A percentile compares a stretch with the other conserved stretches of the same genome.
Conservation (phyloP, 768 basidiomycete genomes). For the Coprinellus aureogranulatus region DNA sequence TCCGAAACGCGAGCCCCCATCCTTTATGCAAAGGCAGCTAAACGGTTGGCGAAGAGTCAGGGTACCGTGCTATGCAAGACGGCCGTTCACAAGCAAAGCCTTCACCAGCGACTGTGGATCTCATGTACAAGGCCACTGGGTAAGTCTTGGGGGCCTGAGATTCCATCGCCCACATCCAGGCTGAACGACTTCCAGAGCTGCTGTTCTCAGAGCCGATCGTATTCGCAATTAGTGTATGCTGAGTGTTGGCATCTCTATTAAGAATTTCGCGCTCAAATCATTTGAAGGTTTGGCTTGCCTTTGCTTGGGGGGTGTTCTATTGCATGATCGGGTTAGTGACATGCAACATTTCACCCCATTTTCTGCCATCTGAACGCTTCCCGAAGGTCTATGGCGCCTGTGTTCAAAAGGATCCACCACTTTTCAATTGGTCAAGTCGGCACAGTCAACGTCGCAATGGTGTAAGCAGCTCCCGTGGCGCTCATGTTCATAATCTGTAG, state of each 20-base stretch:
- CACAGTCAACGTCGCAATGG: slow-evolving; percentile 52
- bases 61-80: slow-evolving; percentile 54
- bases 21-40: slow-evolving; percentile 59
- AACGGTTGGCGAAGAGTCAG: slow-evolving; percentile 50
- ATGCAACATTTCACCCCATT: no score
- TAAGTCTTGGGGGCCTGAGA: no score
- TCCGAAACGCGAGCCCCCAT: slow-evolving; percentile 69
- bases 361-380: neutral
- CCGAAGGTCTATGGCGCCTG: slow-evolving; percentile 51
- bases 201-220: slow-evolving; percentile 72
- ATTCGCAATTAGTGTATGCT: slow-evolving; percentile 65
- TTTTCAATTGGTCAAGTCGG: slow-evolving; percentile 61
- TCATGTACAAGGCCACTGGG: slow-evolving; percentile 68
- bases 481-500: no score
- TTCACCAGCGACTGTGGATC: slow-evolving; percentile 56
- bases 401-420: slow-evolving; percentile 53
- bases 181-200: slow-evolving; percentile 42
- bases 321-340: slow-evolving; percentile 47
- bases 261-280: neutral
- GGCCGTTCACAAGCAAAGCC: slow-evolving; percentile 48
- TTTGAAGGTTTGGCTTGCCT: slow-evolving; percentile 56
- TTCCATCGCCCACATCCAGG: no score
- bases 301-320: slow-evolving; percentile 73
- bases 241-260: slow-evolving; percentile 32
- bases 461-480: slow-evolving; percentile 32